Evolutionary conservation across 257 asterid species (phyloP), one percentile per base, ranked within the genome.

Genomic region (Nicotiana sylvestris): DNA sequence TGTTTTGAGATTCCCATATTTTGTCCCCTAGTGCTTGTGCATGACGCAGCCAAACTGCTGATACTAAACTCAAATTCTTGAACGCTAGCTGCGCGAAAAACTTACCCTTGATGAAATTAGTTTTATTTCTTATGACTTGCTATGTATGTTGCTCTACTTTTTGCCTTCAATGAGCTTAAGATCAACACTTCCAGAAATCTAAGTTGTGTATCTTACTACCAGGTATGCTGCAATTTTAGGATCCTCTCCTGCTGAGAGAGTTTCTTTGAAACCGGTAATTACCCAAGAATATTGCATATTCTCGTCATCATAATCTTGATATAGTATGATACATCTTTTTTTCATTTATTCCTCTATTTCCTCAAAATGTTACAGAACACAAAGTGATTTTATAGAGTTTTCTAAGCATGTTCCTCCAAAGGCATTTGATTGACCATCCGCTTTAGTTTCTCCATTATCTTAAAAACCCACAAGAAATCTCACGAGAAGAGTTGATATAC

Each of bases 191-290:
- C 27, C n/a, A 43, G 78, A 70, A 70, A 70, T 10, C 78, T 70
- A 70, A 70, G 60, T 43, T 9, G 21, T 25, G 78, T 70, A 70
- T 70, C 35, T 39, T 39, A 70, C 58, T 86, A 82, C 81, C 94
- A 96, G 99, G 94, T 93, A 96, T 85, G 90, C 99, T 13, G 98
- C 98, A 81, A 94, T 96, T 85, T 87, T 93, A 88, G 98, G 99
- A 84, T 94, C 97, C 84, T 94, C 98, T 61, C 81, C 86, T 60
- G 93, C 88, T 49, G 92, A 85, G n/a, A 91, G 89, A 89, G 87
- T 90, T 35, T 87, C 95, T 67, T 81, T 93, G 92, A 91, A 80
- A 74, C 98, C 97, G 72, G 98, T 96, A 96, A 90, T 87, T 60
- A 69, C 90, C 84, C 77, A 66, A 84, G 35, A 74, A 70, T 29